These are phyloP conservation scores for Aphanomyces astaci DNA, from an alignment of 352 stramenopile genomes.

Conservation along the genomic window DNA sequence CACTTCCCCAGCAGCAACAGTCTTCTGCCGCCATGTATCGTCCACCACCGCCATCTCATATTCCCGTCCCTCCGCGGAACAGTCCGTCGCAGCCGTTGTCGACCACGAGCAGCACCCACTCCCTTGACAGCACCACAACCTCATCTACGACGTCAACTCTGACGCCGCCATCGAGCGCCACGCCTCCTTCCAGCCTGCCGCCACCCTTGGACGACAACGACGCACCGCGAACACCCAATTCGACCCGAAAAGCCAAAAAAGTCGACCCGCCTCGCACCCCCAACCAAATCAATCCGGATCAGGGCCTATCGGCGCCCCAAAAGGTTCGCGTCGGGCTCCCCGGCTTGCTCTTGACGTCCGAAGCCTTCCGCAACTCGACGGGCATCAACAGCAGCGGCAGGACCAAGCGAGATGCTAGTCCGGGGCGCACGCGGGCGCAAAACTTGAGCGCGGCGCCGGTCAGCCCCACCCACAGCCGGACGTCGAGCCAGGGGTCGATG, in stretches of 20 bases:
- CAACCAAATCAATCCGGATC: constrained; percentile 30
- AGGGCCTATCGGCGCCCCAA: constrained; percentile 47
- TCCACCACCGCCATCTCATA: background rate
- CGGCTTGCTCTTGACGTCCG: constrained; percentile 29
- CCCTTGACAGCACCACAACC: background rate
- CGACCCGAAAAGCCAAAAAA: constrained; percentile 34
- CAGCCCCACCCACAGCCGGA: constrained; percentile 24
- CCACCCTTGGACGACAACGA: background rate
- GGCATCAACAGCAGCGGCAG: constrained; percentile 31
- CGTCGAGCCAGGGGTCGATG: constrained; percentile 26
- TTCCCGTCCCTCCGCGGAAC: background rate
- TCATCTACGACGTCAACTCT: background rate
- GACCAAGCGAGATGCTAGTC: constrained; percentile 4
- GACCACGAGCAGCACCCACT: background rate
- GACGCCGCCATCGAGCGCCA: background rate
- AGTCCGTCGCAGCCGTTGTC: background rate
- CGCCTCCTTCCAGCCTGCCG: constrained; percentile 1
- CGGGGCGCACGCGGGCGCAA: constrained; percentile 18
- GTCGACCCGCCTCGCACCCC: constrained; percentile 48
- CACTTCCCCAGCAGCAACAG: background rate
- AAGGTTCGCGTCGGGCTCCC: constrained; percentile 49
- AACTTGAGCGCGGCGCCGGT: constrained; percentile 24
- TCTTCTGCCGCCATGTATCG: background rate
- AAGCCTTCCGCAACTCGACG: constrained; percentile 30
- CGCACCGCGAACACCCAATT: constrained; percentile 38